Evolutionary conservation across 2,329 filamentous ascomycete species (phyloP).

Genomic region (Emmonsiellopsis sp.): DNA sequence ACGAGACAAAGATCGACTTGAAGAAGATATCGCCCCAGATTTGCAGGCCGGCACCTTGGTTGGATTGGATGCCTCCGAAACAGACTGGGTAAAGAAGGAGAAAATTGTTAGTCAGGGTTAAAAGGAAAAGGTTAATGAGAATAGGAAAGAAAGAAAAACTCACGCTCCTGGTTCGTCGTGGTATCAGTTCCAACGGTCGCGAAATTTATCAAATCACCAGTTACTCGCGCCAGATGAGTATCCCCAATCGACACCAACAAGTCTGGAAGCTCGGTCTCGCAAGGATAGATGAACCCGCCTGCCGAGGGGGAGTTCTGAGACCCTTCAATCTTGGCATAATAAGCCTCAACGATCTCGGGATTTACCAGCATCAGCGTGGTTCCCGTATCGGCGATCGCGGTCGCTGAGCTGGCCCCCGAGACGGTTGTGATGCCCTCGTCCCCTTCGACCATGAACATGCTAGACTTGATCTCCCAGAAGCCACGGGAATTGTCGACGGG

Average conservation of each 20-base stretch:
- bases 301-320: constrained; percentile 37
- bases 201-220: constrained; percentile 49
- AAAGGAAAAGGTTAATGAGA: neutral
- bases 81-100: constrained; percentile 33
- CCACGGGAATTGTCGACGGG: constrained; percentile 53
- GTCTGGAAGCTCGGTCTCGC: constrained; percentile 44
- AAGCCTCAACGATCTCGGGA: constrained; percentile 46
- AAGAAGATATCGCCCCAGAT: constrained; percentile 56
- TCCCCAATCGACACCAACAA: constrained; percentile 47
- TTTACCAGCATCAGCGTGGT: constrained; percentile 58
- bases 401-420: constrained; percentile 16
- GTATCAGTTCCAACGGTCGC: constrained; percentile 40
- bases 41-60: constrained; percentile 45
- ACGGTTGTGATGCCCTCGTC: constrained; percentile 12
- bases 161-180: constrained; percentile 30
- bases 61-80: constrained; percentile 52
- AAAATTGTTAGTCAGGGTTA: constrained; percentile 11
- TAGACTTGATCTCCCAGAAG: constrained; percentile 60
- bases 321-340: constrained; percentile 49
- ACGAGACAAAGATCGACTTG: constrained; percentile 53
- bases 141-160: constrained; percentile 14
- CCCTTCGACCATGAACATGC: constrained; percentile 47
- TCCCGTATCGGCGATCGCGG: constrained; percentile 59
- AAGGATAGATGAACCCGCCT: constrained; percentile 51
- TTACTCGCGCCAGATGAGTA: constrained; percentile 43